phyloP scores from a whole-genome alignment of 495 filamentous ascomycete genomes.

The Penicillium taxi region DNA sequence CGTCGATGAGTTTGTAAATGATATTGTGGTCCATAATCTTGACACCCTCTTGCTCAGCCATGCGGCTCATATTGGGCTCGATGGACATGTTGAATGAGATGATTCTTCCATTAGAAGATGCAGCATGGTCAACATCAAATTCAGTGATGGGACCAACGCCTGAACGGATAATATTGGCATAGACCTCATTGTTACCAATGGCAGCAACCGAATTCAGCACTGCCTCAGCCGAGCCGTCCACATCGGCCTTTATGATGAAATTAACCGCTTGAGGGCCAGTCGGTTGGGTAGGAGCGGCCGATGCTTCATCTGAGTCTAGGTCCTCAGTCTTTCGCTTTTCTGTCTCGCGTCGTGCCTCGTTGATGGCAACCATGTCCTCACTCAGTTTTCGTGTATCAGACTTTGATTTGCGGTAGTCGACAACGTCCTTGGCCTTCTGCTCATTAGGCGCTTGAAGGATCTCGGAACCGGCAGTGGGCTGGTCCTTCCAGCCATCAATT shows the following conservation, averaged over 20 bases:
- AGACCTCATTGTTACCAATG: slow-evolving; percentile 77
- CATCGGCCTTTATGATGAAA: slow-evolving; percentile 88
- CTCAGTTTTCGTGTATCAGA: slow-evolving; percentile 52
- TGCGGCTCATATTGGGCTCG: slow-evolving; percentile 56
- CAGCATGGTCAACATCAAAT: slow-evolving; percentile 83
- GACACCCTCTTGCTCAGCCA: slow-evolving; percentile 64
- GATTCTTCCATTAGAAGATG: slow-evolving; percentile 58
- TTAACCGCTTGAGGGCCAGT: slow-evolving; percentile 57
- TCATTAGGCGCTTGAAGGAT: slow-evolving; percentile 76
- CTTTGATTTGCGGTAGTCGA: slow-evolving; percentile 62
- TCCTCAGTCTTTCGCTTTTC: slow-evolving; percentile 51
- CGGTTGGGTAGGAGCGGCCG: slow-evolving; percentile 22
- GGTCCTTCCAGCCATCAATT: slow-evolving; percentile 88
- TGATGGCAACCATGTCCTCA: slow-evolving; percentile 68
- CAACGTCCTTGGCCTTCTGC: slow-evolving; percentile 69
- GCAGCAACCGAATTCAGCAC: slow-evolving; percentile 63
- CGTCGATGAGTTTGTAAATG: slow-evolving; percentile 86
- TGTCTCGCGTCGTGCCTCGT: slow-evolving; percentile 55
- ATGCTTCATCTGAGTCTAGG: slow-evolving; percentile 21
- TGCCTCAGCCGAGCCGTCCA: slow-evolving; percentile 87
- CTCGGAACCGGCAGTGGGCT: slow-evolving; percentile 81
- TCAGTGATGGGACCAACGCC: slow-evolving; percentile 72
- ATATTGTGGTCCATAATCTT: slow-evolving; percentile 77
- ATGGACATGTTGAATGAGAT: slow-evolving; percentile 80
- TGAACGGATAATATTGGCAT: slow-evolving; percentile 64